These are phyloP conservation scores for Fusarium equiseti DNA, from an alignment of 2,329 filamentous ascomycete species.

Conservation along the genomic window DNA sequence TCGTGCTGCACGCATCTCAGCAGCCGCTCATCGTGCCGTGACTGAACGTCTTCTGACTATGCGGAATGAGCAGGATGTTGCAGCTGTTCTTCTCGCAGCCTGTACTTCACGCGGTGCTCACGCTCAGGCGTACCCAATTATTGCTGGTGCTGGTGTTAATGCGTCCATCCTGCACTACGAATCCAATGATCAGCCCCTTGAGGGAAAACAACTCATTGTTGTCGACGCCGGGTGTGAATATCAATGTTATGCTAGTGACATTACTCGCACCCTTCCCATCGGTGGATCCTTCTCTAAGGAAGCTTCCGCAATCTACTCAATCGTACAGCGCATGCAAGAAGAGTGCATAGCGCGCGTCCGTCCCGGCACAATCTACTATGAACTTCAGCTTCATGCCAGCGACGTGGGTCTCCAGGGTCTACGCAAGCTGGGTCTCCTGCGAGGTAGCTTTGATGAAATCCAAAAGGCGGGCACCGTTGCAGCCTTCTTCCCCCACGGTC, in stretches of 20 bases:
- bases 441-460: conserved; percentile 70
- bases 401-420: conserved; percentile 79
- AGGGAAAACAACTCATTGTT: conserved; percentile 78
- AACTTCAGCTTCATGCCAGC: conserved; percentile 79
- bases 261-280: conserved; percentile 89
- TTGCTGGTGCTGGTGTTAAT: conserved; percentile 86
- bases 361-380: conserved; percentile 77
- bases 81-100: conserved; percentile 79
- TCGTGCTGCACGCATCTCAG: conserved; percentile 83
- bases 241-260: conserved; percentile 86
- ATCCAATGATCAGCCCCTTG: conserved; percentile 79
- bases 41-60: conserved; percentile 72
- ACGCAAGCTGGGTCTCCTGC: conserved; percentile 77
- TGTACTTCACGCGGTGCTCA: conserved; percentile 81
- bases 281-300: conserved; percentile 75
- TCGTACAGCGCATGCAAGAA: conserved; percentile 85
- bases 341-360: conserved; percentile 76
- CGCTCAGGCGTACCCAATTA: conserved; percentile 87
- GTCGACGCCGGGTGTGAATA: conserved; percentile 92
- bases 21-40: conserved; percentile 79
- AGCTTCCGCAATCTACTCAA: conserved; percentile 77
- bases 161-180: conserved; percentile 89
- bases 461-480: conserved; percentile 64
- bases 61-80: conserved; percentile 83
- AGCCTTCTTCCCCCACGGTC: conserved; percentile 75